These are phyloP conservation scores for Gaeumannomyces sp. DNA, from an alignment of 2,329 filamentous ascomycete genomes.

Conservation along the genomic window DNA sequence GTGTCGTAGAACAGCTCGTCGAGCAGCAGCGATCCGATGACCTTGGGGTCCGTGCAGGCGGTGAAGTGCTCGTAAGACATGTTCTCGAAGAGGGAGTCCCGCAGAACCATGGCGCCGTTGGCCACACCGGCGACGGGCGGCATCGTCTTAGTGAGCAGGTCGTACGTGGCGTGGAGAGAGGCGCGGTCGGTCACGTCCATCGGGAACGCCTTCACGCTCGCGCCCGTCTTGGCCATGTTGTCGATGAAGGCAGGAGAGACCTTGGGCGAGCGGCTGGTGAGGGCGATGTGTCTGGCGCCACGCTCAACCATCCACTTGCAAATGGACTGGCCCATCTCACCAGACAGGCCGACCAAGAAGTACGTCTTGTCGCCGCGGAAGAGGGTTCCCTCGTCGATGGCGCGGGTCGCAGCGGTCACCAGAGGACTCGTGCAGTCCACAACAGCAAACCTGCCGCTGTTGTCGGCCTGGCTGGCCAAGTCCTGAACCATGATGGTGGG, in stretches of 20 bases:
- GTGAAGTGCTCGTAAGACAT: conserved; percentile 14
- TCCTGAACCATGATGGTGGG: background rate
- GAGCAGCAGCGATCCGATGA: conserved; percentile 20
- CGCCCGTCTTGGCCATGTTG: background rate
- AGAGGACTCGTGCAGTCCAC: too few relatives aligned
- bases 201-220: background rate
- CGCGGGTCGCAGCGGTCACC: too few relatives aligned
- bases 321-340: background rate
- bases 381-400: background rate
- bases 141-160: background rate
- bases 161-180: background rate
- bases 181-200: conserved; percentile 1
- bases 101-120: conserved; percentile 15
- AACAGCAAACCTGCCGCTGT: background rate
- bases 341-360: conserved; percentile 1
- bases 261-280: conserved; percentile 4
- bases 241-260: background rate
- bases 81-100: conserved; percentile 13
- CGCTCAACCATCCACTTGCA: conserved; percentile 2
- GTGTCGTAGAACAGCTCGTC: conserved; percentile 18
- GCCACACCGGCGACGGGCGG: conserved; percentile 11
- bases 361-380: conserved; percentile 4
- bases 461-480: background rate
- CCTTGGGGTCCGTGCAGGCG: conserved; percentile 20
- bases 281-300: background rate